phyloP scores from a whole-genome alignment of 1,284 basidiomycete genomes.

The Heliocybe sulcata region DNA sequence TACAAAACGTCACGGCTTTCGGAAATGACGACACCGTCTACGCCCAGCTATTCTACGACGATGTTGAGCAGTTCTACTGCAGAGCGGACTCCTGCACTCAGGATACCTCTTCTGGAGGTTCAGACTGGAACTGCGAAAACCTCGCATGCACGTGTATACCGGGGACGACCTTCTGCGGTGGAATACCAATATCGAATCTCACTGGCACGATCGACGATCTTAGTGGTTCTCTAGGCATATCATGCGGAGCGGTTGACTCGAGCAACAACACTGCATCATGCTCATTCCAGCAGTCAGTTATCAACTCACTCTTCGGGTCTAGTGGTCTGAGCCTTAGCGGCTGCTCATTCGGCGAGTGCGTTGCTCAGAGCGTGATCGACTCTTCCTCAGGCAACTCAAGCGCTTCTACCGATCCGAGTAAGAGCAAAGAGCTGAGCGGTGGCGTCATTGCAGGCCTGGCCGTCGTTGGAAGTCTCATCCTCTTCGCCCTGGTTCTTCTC shows the following conservation, averaged over 20 bases:
- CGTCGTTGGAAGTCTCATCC: constrained; percentile 66
- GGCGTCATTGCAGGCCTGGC: constrained; percentile 87
- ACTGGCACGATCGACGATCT: constrained; percentile 55
- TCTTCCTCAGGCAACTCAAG: constrained; percentile 26
- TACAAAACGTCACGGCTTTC: constrained; percentile 57
- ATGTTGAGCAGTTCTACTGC: constrained; percentile 83
- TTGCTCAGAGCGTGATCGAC: constrained; percentile 73
- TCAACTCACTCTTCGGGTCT: constrained; percentile 66
- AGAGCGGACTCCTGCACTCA: constrained; percentile 65
- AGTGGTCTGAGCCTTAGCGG: constrained; percentile 61
- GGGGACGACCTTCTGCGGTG: constrained; percentile 72
- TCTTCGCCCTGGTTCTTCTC: constrained; percentile 49
- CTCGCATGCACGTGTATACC: constrained; percentile 69
- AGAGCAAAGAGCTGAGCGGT: constrained; percentile 44
- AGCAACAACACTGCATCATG: constrained; percentile 50
- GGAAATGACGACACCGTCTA: constrained; percentile 49
- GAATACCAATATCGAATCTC: constrained; percentile 36
- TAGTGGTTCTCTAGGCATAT: constrained; percentile 52
- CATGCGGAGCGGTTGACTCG: constrained; percentile 45
- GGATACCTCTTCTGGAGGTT: constrained; percentile 28
- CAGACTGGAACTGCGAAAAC: constrained; percentile 62
- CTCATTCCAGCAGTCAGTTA: constrained; percentile 64
- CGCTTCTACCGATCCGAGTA: constrained; percentile 13
- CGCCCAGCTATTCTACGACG: constrained; percentile 80
- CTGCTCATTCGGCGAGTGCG: constrained; percentile 84